These are phyloP conservation scores for Hymenoscyphus repandus DNA, from an alignment of 2,329 filamentous ascomycete genomes.

Conservation along the genomic window DNA sequence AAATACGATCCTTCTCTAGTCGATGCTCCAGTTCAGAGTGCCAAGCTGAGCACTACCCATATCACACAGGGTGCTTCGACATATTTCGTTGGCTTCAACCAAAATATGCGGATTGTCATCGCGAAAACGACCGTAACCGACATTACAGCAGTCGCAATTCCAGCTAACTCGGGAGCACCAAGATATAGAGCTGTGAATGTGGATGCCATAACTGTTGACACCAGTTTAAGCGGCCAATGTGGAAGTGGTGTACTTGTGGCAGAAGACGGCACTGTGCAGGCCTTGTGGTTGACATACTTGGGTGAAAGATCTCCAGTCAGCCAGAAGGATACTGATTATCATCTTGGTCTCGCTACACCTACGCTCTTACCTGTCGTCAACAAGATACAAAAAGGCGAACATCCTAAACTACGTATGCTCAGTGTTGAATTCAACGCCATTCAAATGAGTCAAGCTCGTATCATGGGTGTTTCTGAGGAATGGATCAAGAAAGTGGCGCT, in stretches of 20 bases:
- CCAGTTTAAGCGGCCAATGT: slow-evolving; percentile 82
- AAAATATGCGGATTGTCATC: slow-evolving; percentile 88
- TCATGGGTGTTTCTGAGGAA: slow-evolving; percentile 94
- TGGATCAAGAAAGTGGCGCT: slow-evolving; percentile 90
- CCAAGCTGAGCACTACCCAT: slow-evolving; percentile 71
- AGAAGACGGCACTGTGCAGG: slow-evolving; percentile 87
- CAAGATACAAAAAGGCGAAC: slow-evolving; percentile 74
- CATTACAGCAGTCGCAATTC: slow-evolving; percentile 94
- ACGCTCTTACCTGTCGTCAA: slow-evolving; percentile 83
- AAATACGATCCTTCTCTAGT: slow-evolving; percentile 92
- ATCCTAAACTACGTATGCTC: slow-evolving; percentile 80
- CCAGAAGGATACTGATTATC: slow-evolving; percentile 91
- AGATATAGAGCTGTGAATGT: slow-evolving; percentile 93
- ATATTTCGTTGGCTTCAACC: slow-evolving; percentile 97
- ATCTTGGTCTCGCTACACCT: slow-evolving; percentile 84
- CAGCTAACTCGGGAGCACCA: slow-evolving; percentile 85
- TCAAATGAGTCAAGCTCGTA: slow-evolving; percentile 92
- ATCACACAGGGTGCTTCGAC: slow-evolving; percentile 92
- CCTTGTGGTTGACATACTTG: slow-evolving; percentile 93
- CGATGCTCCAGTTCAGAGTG: slow-evolving; percentile 88
- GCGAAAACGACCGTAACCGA: slow-evolving; percentile 94
- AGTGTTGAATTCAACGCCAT: slow-evolving; percentile 93
- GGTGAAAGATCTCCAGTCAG: slow-evolving; percentile 77
- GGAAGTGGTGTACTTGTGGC: slow-evolving; percentile 89
- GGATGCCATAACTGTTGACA: slow-evolving; percentile 95